phyloP scores from a whole-genome alignment of 345 rosid genomes.

The Theobroma cacao region DNA sequence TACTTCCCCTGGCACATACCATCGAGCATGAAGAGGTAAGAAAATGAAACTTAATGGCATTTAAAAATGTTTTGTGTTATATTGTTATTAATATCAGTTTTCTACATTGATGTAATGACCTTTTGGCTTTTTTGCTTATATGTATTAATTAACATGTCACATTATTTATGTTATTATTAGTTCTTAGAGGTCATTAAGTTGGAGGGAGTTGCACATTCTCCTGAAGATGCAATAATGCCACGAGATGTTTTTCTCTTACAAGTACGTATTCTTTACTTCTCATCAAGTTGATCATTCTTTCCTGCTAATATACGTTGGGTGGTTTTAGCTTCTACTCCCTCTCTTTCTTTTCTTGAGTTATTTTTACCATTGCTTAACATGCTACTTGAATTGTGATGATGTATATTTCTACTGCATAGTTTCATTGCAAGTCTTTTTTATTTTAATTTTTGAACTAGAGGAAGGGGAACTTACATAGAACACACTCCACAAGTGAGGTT shows the following conservation, averaged over 20 bases:
- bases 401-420: background rate
- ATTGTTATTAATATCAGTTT: background rate
- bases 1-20: slow-evolving; percentile 96
- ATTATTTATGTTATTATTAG: slow-evolving; percentile 30
- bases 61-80: background rate
- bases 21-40: slow-evolving; percentile 95
- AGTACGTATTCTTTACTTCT: slow-evolving; percentile 38
- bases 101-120: background rate
- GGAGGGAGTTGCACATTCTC: slow-evolving; percentile 85
- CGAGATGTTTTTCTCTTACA: slow-evolving; percentile 92
- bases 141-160: background rate
- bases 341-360: background rate
- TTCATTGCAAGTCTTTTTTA: background rate
- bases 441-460: background rate
- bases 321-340: background rate
- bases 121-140: background rate
- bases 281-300: background rate
- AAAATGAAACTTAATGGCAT: background rate
- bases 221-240: slow-evolving; percentile 88
- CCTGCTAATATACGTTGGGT: background rate
- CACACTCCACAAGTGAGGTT: background rate
- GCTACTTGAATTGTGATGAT: background rate
- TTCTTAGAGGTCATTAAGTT: slow-evolving; percentile 92
- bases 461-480: background rate
- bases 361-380: background rate